Evolutionary conservation across 768 basidiomycete species (phyloP), one percentile per base, ranked within the genome.

Genomic region (Naganishia kalamii): DNA sequence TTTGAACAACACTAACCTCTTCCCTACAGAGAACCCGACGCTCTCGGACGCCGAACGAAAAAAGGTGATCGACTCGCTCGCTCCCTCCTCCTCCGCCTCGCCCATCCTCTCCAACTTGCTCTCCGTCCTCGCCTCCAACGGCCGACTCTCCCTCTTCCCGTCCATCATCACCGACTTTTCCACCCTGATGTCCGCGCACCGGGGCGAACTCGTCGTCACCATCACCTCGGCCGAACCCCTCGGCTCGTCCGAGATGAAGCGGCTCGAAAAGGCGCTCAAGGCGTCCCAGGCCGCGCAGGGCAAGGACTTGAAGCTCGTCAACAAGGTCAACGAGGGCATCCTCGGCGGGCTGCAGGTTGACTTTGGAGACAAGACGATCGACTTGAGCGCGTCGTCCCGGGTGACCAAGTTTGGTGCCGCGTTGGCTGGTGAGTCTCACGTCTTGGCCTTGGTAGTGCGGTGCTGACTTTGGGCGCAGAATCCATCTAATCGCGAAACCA

Each of bases 311-410:
- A 93, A 92, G 80, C 79, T 99, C 63, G 82, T 85, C 68, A 96
- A 98, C 85, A 93, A 93, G 85, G 88, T 97, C 74, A 92, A 97
- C 82, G 86, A 92, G 47, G 81, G 85, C n/a, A 82, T 97, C 64
- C 80, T 98, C 68, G 96, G 94, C 65, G 96, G 96, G 57, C 79
- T 98, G 65, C 83, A 97, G 67, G 87, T 99, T 52, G 96, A 99
- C 81, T 92, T 99, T 75, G 94, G 92, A 69, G 96, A 97, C 83
- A 94, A 94, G 83, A 92, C 91, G 60, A 88, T 99, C 72, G 96
- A 99, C 81, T 84, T 98, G 65, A 93, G 90, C 71, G 92, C 94
- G 63, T 87, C 86, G 52, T 91, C 90, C 35, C 89, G 90, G 62
- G 91, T 98, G 73, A 94, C 87, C 78, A 94, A 92, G 80, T 85